A percentile compares a stretch with the other conserved stretches of the same genome.
These are phyloP conservation scores for Teunomyces tritomae DNA, from an alignment of 805 yeast species.

Conservation along the genomic window DNA sequence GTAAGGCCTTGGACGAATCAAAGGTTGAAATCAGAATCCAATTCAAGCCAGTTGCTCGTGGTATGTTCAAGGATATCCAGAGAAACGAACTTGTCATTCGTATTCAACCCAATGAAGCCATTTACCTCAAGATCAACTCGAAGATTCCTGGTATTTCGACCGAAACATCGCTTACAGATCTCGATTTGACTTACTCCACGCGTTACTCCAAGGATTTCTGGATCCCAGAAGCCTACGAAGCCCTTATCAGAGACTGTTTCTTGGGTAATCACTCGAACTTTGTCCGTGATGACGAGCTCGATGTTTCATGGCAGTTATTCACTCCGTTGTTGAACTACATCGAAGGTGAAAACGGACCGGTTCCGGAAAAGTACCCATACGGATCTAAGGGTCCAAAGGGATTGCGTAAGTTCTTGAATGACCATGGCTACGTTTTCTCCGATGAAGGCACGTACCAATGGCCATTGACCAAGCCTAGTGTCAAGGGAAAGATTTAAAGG, in stretches of 20 bases:
- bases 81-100: conserved; percentile 93
- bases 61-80: conserved; percentile 76
- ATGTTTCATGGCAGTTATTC: conserved; percentile 87
- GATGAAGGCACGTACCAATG: conserved; percentile 73
- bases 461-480: conserved; percentile 71
- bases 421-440: conserved; percentile 72
- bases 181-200: conserved; percentile 79
- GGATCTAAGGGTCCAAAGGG: conserved; percentile 87
- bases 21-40: conserved; percentile 95
- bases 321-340: conserved; percentile 84
- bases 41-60: conserved; percentile 80
- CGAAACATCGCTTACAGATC: conserved; percentile 79
- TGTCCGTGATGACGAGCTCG: conserved; percentile 96
- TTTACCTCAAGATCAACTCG: conserved; percentile 88
- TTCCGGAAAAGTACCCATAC: conserved; percentile 71
- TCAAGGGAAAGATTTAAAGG: conserved; percentile 25
- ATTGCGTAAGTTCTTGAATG: conserved; percentile 57
- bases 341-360: conserved; percentile 68
- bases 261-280: conserved; percentile 95
- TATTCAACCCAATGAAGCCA: conserved; percentile 92
- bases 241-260: conserved; percentile 85
- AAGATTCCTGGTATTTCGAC: conserved; percentile 91
- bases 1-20: conserved; percentile 93
- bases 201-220: conserved; percentile 80
- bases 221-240: conserved; percentile 98